Base-by-base conservation (phyloP, 345 rosid species). In the Firmiana major region DNA sequence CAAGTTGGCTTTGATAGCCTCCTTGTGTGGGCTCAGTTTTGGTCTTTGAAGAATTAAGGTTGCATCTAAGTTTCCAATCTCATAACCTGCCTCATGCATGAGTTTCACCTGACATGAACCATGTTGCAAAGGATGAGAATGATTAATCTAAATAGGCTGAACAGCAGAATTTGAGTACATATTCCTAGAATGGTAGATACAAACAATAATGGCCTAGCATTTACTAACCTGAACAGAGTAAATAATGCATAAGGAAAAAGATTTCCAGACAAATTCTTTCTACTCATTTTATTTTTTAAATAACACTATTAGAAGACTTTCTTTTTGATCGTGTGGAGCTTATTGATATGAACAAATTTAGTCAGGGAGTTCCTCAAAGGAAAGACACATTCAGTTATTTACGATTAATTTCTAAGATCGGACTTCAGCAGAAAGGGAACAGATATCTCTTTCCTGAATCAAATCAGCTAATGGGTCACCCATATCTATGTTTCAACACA, bases 1-100 rank as follows among this genome's bases (percentile, higher is more conserved):
- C 60, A 93, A 82, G 82, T 90, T 92, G 81, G 87, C 72, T 82
- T 89, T 74, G 72, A 96, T 92, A 0, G 88, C 83, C 81, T 92
- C 98, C 79, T 93, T 92, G 90, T 87, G 89, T 2, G 97, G 95
- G 83, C 98, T 96, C 38, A 91, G 77, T 86, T 96, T 93, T 55
- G 92, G 99, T 83, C 92, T 87, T 73, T 93, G 97, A 42, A 90
- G 91, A 74, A 96, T 93, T 90, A 93, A 85, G 42, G 97, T 96
- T 1, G 94, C 95, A 71, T 96, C 98, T 80, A 93, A 83, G 89
- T 96, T 96, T 53, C 98, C 97, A 31, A 96, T 90, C 84, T 93
- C 97, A 54, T 93, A 92, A 22, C 91, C 90, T 17, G 95, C 98
- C 78, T 91, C 97, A 28, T 92, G 88, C 99, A 93, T 92, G 49